phyloP scores from a whole-genome alignment of 1,284 basidiomycete species.

The Sporisorium scitamineum region DNA sequence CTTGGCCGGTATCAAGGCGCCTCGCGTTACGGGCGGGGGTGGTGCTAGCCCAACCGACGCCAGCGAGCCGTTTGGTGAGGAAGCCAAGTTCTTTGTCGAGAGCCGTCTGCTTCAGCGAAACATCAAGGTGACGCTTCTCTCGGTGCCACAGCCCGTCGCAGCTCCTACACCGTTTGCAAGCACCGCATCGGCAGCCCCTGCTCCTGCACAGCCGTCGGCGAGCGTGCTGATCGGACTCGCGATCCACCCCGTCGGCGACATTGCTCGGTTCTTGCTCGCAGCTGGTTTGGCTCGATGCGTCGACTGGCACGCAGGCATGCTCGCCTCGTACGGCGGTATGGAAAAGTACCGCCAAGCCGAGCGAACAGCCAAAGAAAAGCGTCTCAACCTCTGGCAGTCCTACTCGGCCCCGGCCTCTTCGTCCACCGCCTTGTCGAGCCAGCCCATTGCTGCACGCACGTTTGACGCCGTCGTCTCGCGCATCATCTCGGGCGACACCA shows the following conservation, averaged over 20 bases:
- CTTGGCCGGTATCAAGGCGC: constrained; percentile 63
- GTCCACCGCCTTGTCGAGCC: constrained; percentile 36
- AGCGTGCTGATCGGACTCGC: constrained; percentile 89
- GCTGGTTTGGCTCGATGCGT: constrained; percentile 90
- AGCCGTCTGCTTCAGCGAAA: constrained; percentile 88
- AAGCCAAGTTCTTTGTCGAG: constrained; percentile 96
- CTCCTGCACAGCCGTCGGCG: constrained; percentile 70
- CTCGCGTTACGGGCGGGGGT: constrained; percentile 57
- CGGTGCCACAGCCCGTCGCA: constrained; percentile 76
- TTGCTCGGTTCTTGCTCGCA: constrained; percentile 87
- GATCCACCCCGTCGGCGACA: constrained; percentile 92
- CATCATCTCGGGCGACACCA: constrained; percentile 91
- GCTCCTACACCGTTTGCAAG: constrained; percentile 77
- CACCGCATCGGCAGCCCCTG: constrained; percentile 74
- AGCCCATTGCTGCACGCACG: constrained; percentile 47
- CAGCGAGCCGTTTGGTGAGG: constrained; percentile 65
- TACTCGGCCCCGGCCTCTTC: constrained; percentile 61
- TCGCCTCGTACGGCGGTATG: constrained; percentile 74
- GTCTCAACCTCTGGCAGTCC: constrained; percentile 82
- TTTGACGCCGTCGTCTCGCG: constrained; percentile 84
- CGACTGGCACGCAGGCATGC: constrained; percentile 97
- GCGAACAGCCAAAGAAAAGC: constrained; percentile 84
- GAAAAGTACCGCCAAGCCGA: constrained; percentile 83
- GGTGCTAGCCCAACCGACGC: constrained; percentile 54
- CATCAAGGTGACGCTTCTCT: constrained; percentile 87